Base-by-base conservation (phyloP, 805 yeast genomes). In the Starmerella sp. region DNA sequence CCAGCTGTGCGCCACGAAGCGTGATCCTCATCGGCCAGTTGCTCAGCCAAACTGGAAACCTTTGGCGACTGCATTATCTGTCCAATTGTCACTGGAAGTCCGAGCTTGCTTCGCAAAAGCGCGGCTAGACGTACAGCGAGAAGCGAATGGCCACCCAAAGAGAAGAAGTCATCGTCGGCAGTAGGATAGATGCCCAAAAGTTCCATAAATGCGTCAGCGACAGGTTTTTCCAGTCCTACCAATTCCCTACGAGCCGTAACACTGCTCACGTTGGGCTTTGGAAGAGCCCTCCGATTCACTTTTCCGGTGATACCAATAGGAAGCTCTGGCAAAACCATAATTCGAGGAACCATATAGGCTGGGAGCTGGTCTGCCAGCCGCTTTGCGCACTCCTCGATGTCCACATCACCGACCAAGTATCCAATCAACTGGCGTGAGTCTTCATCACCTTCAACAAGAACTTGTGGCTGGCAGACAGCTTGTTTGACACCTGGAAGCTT, bases 231-330 rank as follows among this genome's bases (percentile, higher is more conserved):
- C 1, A 57, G 15, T 1, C 56, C 57, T 2, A 50, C 17, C 3
- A 35, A 14, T 17, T 39, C 29, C 9, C 43, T 11, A 9, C 43
- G 43, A 10, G 29, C 29, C 4, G 43, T 2, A 15, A 4, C 28
- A 3, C 5, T 39, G 5, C 13, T 57, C 43, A 30, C 31, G 28
- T 9, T 29, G 5, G 53, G 49, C 30, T 42, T 17, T 1, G 60
- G 60, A 56, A 91, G 75, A 65, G 90, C 90, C 41, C 96, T 97
- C 72, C 91, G 91, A 72, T 93, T 97, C 54, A 91, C 87, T 70
- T 91, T 91, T 63, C 98, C 98, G 67, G 91, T 93, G 56, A 97
- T 97, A 70, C 90, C 91, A 69, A 91, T 75, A 31, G 97, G 98
- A 66, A 91, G 72, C 63, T 81, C 82, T 31, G 77, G 75, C 73